Evolutionary conservation across 225 moss, liverwort and hornwort species (phyloP).

Genomic region (Pleurozium schreberi): DNA sequence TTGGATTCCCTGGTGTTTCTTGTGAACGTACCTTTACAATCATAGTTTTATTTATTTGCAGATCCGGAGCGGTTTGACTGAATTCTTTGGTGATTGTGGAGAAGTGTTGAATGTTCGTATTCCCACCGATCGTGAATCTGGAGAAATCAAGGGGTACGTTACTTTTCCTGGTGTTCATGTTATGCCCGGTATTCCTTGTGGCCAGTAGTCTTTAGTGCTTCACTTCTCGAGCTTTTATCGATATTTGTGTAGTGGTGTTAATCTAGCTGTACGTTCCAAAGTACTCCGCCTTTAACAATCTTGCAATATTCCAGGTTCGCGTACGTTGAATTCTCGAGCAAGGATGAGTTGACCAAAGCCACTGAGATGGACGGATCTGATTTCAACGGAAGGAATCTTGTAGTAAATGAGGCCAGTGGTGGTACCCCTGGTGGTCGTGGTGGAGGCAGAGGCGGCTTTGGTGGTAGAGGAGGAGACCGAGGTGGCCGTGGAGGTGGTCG

Average conservation of each 20-base stretch:
- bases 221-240: not conserved
- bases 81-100: slow-evolving; percentile 56
- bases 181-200: not conserved
- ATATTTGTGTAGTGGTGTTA: not conserved
- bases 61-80: slow-evolving; percentile 48
- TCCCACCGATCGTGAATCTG: slow-evolving; percentile 47
- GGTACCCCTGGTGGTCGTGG: slow-evolving; percentile 29
- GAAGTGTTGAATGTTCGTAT: slow-evolving; percentile 49
- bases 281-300: not conserved
- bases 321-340: slow-evolving; percentile 51
- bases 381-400: slow-evolving; percentile 34
- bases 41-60: not conserved
- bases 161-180: not conserved
- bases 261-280: not conserved
- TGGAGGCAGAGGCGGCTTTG: slow-evolving; percentile 29
- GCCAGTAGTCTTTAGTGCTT: too few relatives aligned
- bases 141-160: slow-evolving; percentile 52
- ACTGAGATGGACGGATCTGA: slow-evolving; percentile 28
- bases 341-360: slow-evolving; percentile 45
- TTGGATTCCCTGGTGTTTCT: not conserved
- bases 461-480: slow-evolving; percentile 23
- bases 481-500: slow-evolving; percentile 34
- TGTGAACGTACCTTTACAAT: not conserved
- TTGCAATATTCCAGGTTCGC: slow-evolving; percentile 30
- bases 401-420: slow-evolving; percentile 44